Evolutionary conservation across 2,329 filamentous ascomycete genomes (phyloP).

Genomic region (Cryphonectria radicalis): DNA sequence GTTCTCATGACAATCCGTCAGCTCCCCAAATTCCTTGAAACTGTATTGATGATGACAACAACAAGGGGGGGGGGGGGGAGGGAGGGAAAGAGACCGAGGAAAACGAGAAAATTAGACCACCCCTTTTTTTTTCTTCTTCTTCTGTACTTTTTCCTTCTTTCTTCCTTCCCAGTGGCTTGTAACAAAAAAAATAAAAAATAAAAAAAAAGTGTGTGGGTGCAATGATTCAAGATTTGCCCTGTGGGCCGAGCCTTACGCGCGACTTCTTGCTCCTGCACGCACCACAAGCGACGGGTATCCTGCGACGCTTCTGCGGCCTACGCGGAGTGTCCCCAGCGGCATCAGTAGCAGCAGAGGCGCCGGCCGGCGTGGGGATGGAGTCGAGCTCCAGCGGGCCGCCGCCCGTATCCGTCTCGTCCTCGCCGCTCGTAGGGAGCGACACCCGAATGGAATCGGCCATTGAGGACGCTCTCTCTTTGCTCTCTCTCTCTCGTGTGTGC

Average conservation of each 20-base stretch:
- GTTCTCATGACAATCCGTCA: slow-evolving; percentile 9
- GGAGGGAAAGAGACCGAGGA: background rate
- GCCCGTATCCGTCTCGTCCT: slow-evolving; percentile 17
- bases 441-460: slow-evolving; percentile 27
- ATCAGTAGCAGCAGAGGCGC: background rate
- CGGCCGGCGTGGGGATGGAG: slow-evolving; percentile 1
- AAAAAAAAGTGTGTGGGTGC: background rate
- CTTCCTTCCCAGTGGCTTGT: too few relatives aligned
- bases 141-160: background rate
- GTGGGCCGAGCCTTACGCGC: slow-evolving; percentile 19
- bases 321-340: background rate
- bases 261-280: slow-evolving; percentile 29
- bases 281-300: slow-evolving; percentile 28
- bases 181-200: background rate
- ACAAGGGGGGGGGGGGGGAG: background rate
- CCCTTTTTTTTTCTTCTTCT: background rate
- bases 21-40: background rate
- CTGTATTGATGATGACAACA: background rate
- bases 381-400: slow-evolving; percentile 10
- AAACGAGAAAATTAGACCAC: background rate
- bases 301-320: slow-evolving; percentile 27
- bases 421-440: slow-evolving; percentile 21
- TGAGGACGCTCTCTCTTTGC: background rate
- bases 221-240: background rate
- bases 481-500: background rate